phyloP scores from a whole-genome alignment of 225 moss, liverwort and hornwort species.

The Pleurozium schreberi region DNA sequence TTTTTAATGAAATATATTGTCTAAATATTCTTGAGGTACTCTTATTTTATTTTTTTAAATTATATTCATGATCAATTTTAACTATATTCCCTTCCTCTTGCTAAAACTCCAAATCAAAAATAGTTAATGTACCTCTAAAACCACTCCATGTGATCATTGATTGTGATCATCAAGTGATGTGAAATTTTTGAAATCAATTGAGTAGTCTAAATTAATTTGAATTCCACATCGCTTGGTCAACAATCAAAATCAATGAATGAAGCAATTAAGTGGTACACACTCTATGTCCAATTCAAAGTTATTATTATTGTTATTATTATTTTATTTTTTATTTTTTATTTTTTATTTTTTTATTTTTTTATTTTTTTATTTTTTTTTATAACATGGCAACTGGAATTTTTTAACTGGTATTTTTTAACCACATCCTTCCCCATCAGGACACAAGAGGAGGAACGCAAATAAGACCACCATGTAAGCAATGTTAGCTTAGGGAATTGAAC shows the following conservation, averaged over 20 bases:
- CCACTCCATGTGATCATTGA: not conserved
- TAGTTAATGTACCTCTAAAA: not conserved
- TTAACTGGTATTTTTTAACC: too few relatives aligned
- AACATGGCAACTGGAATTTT: too few relatives aligned
- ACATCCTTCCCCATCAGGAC: too few relatives aligned
- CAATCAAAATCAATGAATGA: not conserved
- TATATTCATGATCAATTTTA: not conserved
- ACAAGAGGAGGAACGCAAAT: too few relatives aligned
- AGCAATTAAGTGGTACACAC: accelerated
- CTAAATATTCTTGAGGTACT: not conserved
- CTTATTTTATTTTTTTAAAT: not conserved
- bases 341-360: too few relatives aligned
- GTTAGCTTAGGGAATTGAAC: too few relatives aligned
- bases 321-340: too few relatives aligned
- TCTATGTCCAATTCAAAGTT: not conserved
- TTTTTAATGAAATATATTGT: not conserved
- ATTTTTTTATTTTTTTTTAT: too few relatives aligned
- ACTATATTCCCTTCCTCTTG: not conserved
- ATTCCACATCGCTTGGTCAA: not conserved
- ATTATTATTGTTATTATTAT: too few relatives aligned
- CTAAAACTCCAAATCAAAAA: not conserved
- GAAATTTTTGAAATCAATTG: not conserved
- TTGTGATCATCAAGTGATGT: not conserved
- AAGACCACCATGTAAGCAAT: too few relatives aligned
- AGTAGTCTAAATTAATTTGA: not conserved